Evolutionary conservation across 495 filamentous ascomycete species (phyloP).

Genomic region (Xylaria palmicola): DNA sequence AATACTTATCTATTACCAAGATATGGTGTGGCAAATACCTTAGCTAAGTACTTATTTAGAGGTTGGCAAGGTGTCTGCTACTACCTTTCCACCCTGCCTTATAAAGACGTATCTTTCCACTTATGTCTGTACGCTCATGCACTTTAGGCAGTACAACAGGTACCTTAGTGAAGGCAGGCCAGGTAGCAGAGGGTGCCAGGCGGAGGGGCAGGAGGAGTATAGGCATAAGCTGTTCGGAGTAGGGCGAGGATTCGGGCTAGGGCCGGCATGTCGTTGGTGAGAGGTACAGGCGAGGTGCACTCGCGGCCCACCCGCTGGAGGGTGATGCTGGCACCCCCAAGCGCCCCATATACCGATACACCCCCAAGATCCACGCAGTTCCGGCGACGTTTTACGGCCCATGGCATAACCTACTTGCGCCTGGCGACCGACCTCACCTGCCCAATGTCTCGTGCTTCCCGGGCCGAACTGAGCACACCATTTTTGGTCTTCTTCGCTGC

Average conservation of each 20-base stretch:
- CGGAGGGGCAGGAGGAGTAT: not conserved
- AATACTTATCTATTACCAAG: too few species aligned
- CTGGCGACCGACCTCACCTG: not conserved
- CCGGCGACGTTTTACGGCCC: conserved; percentile 14
- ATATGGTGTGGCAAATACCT: too few species aligned
- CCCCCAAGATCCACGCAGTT: conserved; percentile 13
- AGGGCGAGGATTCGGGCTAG: not conserved
- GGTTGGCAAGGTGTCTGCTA: too few species aligned
- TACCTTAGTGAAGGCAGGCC: not conserved
- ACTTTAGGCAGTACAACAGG: too few species aligned
- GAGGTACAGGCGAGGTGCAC: conserved; percentile 2
- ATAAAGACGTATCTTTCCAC: too few species aligned
- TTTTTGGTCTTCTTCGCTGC: not conserved
- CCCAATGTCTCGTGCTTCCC: not conserved
- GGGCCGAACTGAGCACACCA: not conserved
- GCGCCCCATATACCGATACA: conserved; percentile 1
- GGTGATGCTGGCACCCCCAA: conserved; percentile 14
- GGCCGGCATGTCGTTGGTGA: conserved; percentile 1
- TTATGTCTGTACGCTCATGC: too few species aligned
- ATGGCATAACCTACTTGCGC: too few species aligned
- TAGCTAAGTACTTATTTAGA: too few species aligned
- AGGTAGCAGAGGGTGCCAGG: not conserved
- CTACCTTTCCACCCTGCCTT: too few species aligned
- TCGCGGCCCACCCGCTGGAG: not conserved
- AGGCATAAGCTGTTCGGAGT: too few species aligned